Evolutionary conservation across 169 alveolate genomes (phyloP), one percentile per base, ranked within the genome.

Genomic region (Plasmodium adleri): DNA sequence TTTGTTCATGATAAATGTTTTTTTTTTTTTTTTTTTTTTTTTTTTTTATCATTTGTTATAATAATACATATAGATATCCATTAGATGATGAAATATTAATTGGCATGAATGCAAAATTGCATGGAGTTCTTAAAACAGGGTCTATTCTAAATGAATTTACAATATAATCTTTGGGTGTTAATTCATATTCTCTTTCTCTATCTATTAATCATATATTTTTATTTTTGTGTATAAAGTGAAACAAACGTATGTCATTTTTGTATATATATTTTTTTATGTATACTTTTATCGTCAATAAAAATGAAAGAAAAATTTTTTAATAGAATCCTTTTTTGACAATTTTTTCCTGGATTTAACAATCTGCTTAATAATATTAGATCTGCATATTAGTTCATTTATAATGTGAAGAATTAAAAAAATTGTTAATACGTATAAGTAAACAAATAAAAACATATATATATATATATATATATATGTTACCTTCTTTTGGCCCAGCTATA

Each of bases 71-170:
- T 83, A 83, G 70, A 83, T 83, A 83, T 83, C 91, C 76, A 83
- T 43, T 83, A 32, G 72, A 24, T 28, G 91, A 83, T 20, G 91
- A 68, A 56, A 83, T 83, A 32, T 83, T 83, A 68, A 83, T 83
- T 83, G 91, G 91, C 75, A 83, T 83, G 60, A 83, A 83, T 6
- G 91, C 91, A 50, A 83, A 83, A 63, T 83, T 83, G 76, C 91
- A 83, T 26, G 91, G 91, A 15, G 73, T 8, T 72, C 59, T 83
- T 59, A 83, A 83, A 83, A 68, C 39, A 56, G 91, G 91, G 70
- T 83, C 91, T 49, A 54, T 45, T 39, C 22, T 39, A 49, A 83
- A 83, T 15, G 91, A 83, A 52, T 83, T 58, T 63, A 83, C 83
- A 56, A 83, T 83, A 63, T 83, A 83, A 56, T 83, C 91, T 13